Evolutionary conservation across 495 filamentous ascomycete genomes (phyloP).

Genomic region (Penicillium odoratum): DNA sequence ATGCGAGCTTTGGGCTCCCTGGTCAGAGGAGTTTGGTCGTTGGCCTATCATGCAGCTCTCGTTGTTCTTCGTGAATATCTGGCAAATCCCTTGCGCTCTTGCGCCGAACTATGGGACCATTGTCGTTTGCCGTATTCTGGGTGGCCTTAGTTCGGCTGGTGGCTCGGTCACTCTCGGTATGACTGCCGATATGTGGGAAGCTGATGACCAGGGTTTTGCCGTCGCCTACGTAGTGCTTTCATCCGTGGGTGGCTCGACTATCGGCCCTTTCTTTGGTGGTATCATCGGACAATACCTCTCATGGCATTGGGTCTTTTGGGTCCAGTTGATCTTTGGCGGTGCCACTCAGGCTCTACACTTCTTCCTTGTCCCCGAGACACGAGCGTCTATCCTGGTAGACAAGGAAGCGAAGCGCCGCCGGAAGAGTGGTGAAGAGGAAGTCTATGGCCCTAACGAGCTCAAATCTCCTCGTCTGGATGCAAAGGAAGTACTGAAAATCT

Average conservation of each 20-base stretch:
- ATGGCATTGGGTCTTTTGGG: conserved; percentile 83
- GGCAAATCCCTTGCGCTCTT: conserved; percentile 69
- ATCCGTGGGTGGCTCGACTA: conserved; percentile 70
- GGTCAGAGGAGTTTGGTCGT: conserved; percentile 77
- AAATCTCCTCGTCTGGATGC: conserved; percentile 49
- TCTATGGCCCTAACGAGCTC: conserved; percentile 66
- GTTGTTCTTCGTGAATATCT: conserved; percentile 71
- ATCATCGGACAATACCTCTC: conserved; percentile 63
- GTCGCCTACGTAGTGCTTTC: conserved; percentile 76
- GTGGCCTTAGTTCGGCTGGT: conserved; percentile 71
- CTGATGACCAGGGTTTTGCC: conserved; percentile 64
- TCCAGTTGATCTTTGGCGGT: conserved; percentile 74
- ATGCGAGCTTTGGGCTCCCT: conserved; percentile 81
- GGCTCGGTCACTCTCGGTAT: conserved; percentile 81
- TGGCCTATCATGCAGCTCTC: conserved; percentile 71
- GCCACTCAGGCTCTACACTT: conserved; percentile 65
- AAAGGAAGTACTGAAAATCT: conserved; percentile 58
- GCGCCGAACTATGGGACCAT: conserved; percentile 69
- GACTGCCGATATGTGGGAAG: conserved; percentile 78
- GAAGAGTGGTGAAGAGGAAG: conserved; percentile 56
- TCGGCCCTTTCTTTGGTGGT: conserved; percentile 79
- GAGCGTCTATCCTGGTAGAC: conserved; percentile 66
- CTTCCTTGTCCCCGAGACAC: conserved; percentile 67
- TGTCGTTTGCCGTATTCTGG: conserved; percentile 64
- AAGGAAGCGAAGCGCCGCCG: conserved; percentile 64